Base-by-base conservation (phyloP, 805 yeast genomes). In the Isabelozyma heimii region DNA sequence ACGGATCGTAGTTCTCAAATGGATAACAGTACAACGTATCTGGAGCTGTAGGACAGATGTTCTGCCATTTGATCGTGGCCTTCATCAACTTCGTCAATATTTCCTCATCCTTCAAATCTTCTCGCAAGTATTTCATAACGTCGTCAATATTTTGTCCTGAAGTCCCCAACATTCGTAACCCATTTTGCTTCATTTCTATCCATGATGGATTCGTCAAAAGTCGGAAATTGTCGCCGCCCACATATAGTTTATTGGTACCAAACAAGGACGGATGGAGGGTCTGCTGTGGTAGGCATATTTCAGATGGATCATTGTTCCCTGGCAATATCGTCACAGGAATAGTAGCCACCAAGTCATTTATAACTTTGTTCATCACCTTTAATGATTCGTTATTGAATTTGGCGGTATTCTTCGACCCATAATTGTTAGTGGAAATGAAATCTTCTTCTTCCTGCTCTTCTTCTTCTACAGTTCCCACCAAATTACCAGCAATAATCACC, bases 1-100 rank as follows among this genome's bases (percentile, higher is more conserved):
- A 90, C 3, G 98, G 98, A 65, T 94, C 98, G 1, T 62, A 58
- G 24, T 82, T 81, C 9, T 79, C 77, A 59, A 77, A 91, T 0
- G 99, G 97, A 58, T 89, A 91, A 55, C 96, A 84, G 77, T 91
- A 87, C 40, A 94, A 69, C 0, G 99, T 94, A 60, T 94, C 98
- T 0, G 99, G 99, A 1, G 97, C 96, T 0, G 97, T 91, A 2
- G 99, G 99, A 0, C 89, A 84, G 20, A 89, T 73, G 60, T 89
- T 89, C 59, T 91, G 92, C 96, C 97, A 91, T 42, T 72, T 69
- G 37, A 94, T 61, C 0, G 89, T 86, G 13, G 82, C 75, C 56
- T 84, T 87, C 71, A 92, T 75, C 16, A 69, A 57, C 5, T 60
- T 50, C 8, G 49, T 8, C 2, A 57, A 85, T 67, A 16, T 78